A percentile compares a stretch with the other conserved stretches of the same genome.
These are phyloP conservation scores for Yarrowia divulgata DNA, from an alignment of 805 yeast genomes.

Conservation along the genomic window DNA sequence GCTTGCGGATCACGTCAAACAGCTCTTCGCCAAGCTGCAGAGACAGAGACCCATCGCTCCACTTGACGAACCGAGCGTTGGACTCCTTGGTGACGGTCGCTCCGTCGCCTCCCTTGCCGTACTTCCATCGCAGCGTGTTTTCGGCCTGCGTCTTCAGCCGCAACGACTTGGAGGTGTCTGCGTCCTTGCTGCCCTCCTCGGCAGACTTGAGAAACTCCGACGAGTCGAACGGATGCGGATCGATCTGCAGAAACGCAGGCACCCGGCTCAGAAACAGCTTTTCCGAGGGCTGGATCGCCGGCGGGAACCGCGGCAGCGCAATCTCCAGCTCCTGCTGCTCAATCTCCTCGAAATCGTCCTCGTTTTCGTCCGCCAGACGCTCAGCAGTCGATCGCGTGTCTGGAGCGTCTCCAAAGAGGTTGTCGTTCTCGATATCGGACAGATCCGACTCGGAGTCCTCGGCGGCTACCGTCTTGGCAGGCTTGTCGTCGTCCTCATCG, in stretches of 20 bases:
- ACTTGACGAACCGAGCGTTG: conserved; percentile 86
- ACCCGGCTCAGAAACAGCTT: conserved; percentile 62
- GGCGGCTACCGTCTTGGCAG: not conserved
- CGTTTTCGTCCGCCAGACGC: conserved; percentile 41
- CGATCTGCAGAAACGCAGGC: conserved; percentile 83
- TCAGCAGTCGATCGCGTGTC: conserved; percentile 35
- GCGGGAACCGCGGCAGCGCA: conserved; percentile 49
- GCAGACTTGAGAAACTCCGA: conserved; percentile 62
- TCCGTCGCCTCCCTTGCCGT: conserved; percentile 74
- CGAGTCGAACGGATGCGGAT: conserved; percentile 89
- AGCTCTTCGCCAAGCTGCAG: conserved; percentile 86
- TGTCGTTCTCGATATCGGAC: conserved; percentile 32
- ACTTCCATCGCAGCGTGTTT: conserved; percentile 94
- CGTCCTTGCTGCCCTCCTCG: conserved; percentile 51
- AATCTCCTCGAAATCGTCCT: conserved; percentile 44
- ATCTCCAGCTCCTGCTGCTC: conserved; percentile 48
- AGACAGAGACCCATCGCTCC: conserved; percentile 93
- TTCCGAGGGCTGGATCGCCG: conserved; percentile 47
- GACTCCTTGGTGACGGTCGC: conserved; percentile 73
- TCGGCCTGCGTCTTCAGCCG: conserved; percentile 65
- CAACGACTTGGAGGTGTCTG: conserved; percentile 50
- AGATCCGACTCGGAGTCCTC: conserved; percentile 20
- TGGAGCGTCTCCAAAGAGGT: conserved; percentile 39
- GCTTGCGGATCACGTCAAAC: conserved; percentile 72
- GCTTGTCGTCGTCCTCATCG: not conserved